A percentile compares a stretch with the other conserved stretches of the same genome.
Evolutionary conservation across 441 rosid genomes (phyloP).

Genomic region (Corymbia calophylla): DNA sequence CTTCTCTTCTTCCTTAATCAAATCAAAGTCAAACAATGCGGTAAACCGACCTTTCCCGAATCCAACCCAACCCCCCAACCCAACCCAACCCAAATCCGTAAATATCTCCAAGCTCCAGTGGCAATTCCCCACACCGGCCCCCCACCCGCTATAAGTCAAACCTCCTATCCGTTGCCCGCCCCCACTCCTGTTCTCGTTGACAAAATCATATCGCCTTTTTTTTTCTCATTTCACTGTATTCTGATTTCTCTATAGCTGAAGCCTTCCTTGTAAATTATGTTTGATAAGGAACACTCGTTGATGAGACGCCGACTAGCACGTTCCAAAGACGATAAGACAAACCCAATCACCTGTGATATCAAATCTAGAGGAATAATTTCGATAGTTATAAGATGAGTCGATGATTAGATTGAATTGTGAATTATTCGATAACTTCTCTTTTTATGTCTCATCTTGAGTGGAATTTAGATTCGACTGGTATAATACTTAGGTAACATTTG

Average conservation of each 20-base stretch:
- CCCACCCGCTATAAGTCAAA: background rate
- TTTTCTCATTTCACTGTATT: background rate
- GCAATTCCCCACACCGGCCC: background rate
- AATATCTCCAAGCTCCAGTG: background rate
- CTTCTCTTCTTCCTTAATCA: background rate
- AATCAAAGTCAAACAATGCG: background rate
- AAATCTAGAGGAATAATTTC: too few relatives aligned
- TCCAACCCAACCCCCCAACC: background rate
- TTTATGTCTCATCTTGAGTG: rapidly evolving
- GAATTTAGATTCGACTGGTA: background rate
- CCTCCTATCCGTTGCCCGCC: background rate
- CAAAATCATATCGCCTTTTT: background rate
- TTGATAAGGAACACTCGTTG: background rate
- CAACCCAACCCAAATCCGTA: background rate
- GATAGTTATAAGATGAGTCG: background rate
- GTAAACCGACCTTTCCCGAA: background rate
- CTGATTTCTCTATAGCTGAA: background rate
- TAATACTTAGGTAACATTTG: background rate
- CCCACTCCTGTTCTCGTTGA: background rate
- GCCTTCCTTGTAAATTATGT: background rate
- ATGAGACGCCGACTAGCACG: background rate
- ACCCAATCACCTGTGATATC: background rate
- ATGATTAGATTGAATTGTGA: background rate
- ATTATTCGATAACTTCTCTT: background rate
- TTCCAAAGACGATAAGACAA: too few relatives aligned